Base-by-base conservation (phyloP, 2,329 filamentous ascomycete species). In the Neofusicoccum laricinum region DNA sequence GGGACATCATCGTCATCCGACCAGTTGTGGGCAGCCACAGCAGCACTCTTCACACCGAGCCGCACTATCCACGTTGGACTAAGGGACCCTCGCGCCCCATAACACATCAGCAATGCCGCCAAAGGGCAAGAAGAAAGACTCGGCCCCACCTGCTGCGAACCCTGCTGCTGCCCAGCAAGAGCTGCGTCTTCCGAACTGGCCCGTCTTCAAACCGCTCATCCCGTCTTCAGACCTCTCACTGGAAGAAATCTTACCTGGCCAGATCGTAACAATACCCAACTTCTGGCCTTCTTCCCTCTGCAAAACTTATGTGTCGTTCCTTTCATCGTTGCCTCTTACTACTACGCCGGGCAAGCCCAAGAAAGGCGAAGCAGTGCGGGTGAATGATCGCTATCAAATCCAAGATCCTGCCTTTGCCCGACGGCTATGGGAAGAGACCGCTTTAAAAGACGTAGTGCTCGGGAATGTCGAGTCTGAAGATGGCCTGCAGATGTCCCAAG, bases 351-450 rank as follows among this genome's bases (percentile, higher is more conserved):
- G 87, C 0, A 88, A 87, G 66, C 92, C 92, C 1, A 94, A 91
- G 75, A 88, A 87, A 66, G 92, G 91, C 53, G 89, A 95, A 63
- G 93, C 93, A 1, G 84, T 92, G 7, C 85, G 94, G 40, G 90
- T 97, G 51, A 97, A 97, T 74, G 94, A 97, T 74, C 87, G 94
- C 11, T 96, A 90, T 70, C 92, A 96, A 77, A 80, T 96, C 19
- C 81, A 93, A 32, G 93, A 97, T 78, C 77, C 85, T 32, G 76
- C 68, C 0, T 96, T 97, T 75, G 91, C 93, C 0, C 82, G 87
- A 70, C 81, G 84, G 63, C 77, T 97, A 14, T 98, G 93, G 93
- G 82, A 84, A 49, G 83, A 86, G 67, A 97, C 93, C 1, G 90
- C 89, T 0, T 77, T 98, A 68, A 88, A 84, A 69, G 86, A 90